Evolutionary conservation across 148 eudicot genomes (phyloP).

Genomic region (Cornus suecica): DNA sequence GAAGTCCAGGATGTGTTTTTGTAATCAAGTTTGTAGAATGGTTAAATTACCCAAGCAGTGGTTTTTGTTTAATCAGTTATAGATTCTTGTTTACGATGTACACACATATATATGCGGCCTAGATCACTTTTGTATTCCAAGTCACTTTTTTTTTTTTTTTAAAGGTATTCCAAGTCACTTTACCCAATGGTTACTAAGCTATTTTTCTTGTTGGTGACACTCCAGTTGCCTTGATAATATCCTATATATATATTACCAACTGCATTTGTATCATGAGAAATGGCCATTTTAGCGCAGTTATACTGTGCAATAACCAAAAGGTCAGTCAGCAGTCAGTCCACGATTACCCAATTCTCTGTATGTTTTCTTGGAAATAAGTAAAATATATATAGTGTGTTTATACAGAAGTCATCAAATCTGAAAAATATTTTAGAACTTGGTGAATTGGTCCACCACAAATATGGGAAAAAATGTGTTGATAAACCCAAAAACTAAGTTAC

Average conservation of each 20-base stretch:
- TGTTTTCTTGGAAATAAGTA: neutral
- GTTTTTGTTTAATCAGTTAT: neutral
- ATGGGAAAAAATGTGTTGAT: neutral
- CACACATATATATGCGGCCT: neutral
- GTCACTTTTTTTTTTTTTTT: neutral
- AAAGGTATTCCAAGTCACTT: too few relatives aligned
- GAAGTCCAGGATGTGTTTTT: neutral
- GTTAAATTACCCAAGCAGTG: neutral
- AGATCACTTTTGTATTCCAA: neutral
- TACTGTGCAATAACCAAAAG: neutral
- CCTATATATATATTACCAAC: too few relatives aligned
- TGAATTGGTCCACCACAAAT: neutral
- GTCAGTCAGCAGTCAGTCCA: neutral
- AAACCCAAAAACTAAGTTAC: neutral
- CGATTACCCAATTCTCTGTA: neutral
- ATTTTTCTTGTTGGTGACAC: neutral
- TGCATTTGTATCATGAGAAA: too few relatives aligned
- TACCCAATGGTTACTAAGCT: neutral
- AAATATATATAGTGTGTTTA: neutral
- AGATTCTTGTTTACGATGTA: neutral
- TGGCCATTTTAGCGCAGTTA: neutral
- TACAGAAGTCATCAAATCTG: neutral
- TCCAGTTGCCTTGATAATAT: neutral
- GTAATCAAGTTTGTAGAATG: neutral
- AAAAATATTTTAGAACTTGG: neutral